Evolutionary conservation across 192 early-diverging fungal species (phyloP), one percentile per base, ranked within the genome.

Genomic region (Spinellus fusiger): DNA sequence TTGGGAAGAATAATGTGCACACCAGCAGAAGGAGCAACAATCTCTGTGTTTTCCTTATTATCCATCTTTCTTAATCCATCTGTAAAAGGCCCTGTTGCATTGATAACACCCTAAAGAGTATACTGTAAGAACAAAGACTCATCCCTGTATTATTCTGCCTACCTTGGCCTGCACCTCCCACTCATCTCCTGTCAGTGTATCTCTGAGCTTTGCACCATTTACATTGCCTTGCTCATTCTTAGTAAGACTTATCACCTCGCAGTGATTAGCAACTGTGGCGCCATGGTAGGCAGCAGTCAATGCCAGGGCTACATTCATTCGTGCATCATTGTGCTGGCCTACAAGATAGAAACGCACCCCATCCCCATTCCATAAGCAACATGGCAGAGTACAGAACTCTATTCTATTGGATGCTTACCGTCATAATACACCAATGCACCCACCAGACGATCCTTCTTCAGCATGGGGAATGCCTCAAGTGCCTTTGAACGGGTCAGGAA

Each of bases 391-490:
- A 28, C 8, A 61, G 26, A 22, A 50, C 23, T 18, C 25, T 61
- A 28, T 51, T 61, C 23, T 61, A 32, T 59, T 68, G 56, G 38
- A 33, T 5, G 58, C 49, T 23, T 64, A 83, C 89, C 95, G 73
- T 98, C 95, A 76, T 94, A 98, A 69, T 96, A 98, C 23, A 98
- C 90, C 64, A 98, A 74, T 16, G 94, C 93, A n/a, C 93, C 95
- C 8, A 92, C 91, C 47, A 98, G 72, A 18, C 82, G 78, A 34
- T 95, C 90, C 52, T 82, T 80, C 65, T 91, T 90, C 40, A 98
- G 80, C 94, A 95, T 95, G 2, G 95, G 95, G 73, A 98, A 98
- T 35, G 85, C 91, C 73, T 98, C 95, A 53, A 96, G 71, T 0
- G 95, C 93, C 77, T 90, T 91, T 35, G 68, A 62, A 54, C 89